Base-by-base conservation (phyloP, 257 asterid species). In the Verbena officinalis region DNA sequence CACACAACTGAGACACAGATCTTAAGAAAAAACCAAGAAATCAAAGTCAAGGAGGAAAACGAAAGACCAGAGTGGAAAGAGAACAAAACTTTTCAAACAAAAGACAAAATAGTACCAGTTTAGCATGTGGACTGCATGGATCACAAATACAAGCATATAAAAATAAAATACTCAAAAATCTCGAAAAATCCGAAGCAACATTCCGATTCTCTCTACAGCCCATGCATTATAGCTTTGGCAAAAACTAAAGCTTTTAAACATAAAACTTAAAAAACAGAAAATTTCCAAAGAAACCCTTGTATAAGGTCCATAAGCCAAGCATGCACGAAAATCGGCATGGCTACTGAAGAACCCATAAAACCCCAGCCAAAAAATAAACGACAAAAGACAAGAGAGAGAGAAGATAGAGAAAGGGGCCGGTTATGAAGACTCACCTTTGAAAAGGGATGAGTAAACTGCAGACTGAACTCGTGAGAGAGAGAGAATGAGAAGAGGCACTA, bases 121-220 rank as follows among this genome's bases (percentile, higher is more conserved):
- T 6, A 50, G 49, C 24, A 65, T 7, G 38, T 52, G 16, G 52
- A 17, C 46, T 52, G 70, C 62, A 65, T 39, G 70, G 61, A 34
- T 20, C 63, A 38, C 38, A 43, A 34, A 24, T 27, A 38, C n/a
- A 51, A 17, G 45, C 23, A 63, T 5, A 24, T 4, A 49, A 33
- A 21, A 50, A 31, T 55, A 51, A 23, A 51, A 31, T 51, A 64
- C 51, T 49, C 52, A 5, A 13, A 23, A 54, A 15, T 5, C 50
- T 27, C 38, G n/a, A 50, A 12, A 53, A 23, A 5, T 9, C 40
- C 11, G 4, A 56, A 16, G 7, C 9, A n/a, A 19, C n/a, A 36
- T 16, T 34, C 16, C 14, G 9, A 17, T 44, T 44, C 14, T 56
- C 57, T 21, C 57, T 15, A 34, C 27, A 45, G n/a, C 24, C 22